Conservation (phyloP, 1,284 basidiomycete species). For the Puccinia sorghi region DNA sequence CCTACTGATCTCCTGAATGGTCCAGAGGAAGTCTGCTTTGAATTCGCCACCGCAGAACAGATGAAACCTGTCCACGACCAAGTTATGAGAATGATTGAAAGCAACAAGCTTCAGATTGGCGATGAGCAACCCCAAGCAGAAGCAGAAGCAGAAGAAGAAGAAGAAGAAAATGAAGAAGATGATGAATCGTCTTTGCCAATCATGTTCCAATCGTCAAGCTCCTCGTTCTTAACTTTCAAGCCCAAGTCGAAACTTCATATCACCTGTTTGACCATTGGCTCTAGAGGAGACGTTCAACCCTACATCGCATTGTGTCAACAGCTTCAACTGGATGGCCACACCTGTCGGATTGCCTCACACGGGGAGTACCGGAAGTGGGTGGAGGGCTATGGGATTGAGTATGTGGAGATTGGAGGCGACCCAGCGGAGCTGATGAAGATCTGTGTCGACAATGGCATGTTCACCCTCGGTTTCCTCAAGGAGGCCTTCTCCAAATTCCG, state of each 20-base stretch:
- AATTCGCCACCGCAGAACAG: constrained; percentile 75
- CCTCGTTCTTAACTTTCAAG: constrained; percentile 91
- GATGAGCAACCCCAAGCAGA: neutral
- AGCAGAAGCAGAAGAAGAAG: constrained; percentile 39
- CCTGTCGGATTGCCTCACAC: constrained; percentile 82
- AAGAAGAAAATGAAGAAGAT: constrained; percentile 52
- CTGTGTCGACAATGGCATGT: constrained; percentile 65
- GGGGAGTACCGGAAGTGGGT: constrained; percentile 94
- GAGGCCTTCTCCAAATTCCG: constrained; percentile 91
- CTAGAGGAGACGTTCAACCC: constrained; percentile 82
- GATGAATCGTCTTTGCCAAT: constrained; percentile 62
- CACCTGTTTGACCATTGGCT: constrained; percentile 92
- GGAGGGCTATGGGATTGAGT: constrained; percentile 84
- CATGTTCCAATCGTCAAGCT: constrained; percentile 90
- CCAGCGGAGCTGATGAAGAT: constrained; percentile 76
- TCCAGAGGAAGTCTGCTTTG: constrained; percentile 95
- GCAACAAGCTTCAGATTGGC: neutral
- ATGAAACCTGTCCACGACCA: constrained; percentile 29
- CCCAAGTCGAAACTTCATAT: constrained; percentile 78
- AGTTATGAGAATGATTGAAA: constrained; percentile 7
- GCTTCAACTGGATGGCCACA: constrained; percentile 83
- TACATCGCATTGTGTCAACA: constrained; percentile 91
- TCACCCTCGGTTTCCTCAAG: constrained; percentile 88
- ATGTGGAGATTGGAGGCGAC: constrained; percentile 89
- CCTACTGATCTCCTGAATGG: neutral